phyloP scores from a whole-genome alignment of 2,329 filamentous ascomycete genomes.

The Dothideomycetes sp. region DNA sequence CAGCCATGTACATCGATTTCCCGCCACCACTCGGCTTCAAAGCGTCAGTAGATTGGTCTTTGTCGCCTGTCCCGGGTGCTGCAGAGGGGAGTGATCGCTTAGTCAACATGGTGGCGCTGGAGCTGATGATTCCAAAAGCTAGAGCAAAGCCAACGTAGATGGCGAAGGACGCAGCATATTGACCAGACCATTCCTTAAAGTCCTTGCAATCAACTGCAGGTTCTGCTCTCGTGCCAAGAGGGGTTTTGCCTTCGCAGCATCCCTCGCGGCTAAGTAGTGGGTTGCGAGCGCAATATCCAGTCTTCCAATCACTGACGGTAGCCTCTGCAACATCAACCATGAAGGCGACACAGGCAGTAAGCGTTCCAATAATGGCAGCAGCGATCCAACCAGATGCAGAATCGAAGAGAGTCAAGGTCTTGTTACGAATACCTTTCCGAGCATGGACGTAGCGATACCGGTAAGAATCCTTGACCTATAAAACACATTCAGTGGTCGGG shows the following conservation, averaged over 20 bases:
- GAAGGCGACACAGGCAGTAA: constrained; percentile 46
- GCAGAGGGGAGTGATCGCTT: constrained; percentile 37
- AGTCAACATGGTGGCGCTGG: constrained; percentile 38
- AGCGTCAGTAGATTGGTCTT: constrained; percentile 12
- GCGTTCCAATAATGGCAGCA: constrained; percentile 40
- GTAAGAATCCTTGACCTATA: constrained; percentile 45
- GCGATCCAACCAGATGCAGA: constrained; percentile 45
- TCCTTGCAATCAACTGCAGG: constrained; percentile 22
- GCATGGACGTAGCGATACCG: constrained; percentile 37
- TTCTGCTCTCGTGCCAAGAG: constrained; percentile 19
- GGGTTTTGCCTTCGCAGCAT: constrained; percentile 34
- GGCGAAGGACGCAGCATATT: constrained; percentile 31
- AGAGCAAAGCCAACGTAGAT: constrained; percentile 41
- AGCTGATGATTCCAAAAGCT: constrained; percentile 39
- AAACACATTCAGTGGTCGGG: constrained; percentile 2
- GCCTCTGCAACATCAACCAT: constrained; percentile 44
- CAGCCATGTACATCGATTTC: constrained; percentile 50
- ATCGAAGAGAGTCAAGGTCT: constrained; percentile 33
- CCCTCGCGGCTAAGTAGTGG: constrained; percentile 35
- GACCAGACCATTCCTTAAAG: constrained; percentile 34
- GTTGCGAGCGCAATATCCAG: constrained; percentile 41
- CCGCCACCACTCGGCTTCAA: constrained; percentile 13
- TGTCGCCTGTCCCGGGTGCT: constrained; percentile 21
- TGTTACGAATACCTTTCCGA: constrained; percentile 30
- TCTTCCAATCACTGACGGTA: constrained; percentile 46